These are phyloP conservation scores for Phytophthora foliorum DNA, from an alignment of 352 stramenopile genomes.

Conservation along the genomic window DNA sequence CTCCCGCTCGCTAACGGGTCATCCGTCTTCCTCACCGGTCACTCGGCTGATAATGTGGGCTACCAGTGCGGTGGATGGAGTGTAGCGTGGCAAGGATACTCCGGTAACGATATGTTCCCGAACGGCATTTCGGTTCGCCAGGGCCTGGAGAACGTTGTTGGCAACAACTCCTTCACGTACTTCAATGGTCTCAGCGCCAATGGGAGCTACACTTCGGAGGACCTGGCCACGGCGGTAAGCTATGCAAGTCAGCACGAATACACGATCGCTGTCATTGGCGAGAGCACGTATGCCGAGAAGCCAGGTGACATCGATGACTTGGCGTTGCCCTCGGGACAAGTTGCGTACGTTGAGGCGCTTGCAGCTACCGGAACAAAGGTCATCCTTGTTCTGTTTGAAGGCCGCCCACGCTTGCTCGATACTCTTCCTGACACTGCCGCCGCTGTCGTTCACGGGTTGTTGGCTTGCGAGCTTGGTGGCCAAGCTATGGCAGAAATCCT, in stretches of 20 bases:
- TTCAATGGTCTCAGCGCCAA: slow-evolving; percentile 66
- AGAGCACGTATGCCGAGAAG: slow-evolving; percentile 87
- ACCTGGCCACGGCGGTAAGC: slow-evolving; percentile 63
- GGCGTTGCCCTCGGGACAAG: slow-evolving; percentile 65
- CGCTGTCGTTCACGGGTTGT: slow-evolving; percentile 80
- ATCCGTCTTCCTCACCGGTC: slow-evolving; percentile 75
- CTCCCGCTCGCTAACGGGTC: slow-evolving; percentile 54
- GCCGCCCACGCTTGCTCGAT: slow-evolving; percentile 76
- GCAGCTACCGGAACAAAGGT: slow-evolving; percentile 76
- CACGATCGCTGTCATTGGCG: slow-evolving; percentile 84
- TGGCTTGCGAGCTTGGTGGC: slow-evolving; percentile 81
- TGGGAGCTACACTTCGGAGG: slow-evolving; percentile 50
- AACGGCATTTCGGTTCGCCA: slow-evolving; percentile 67
- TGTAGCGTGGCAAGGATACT: slow-evolving; percentile 86
- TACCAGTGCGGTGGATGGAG: slow-evolving; percentile 84
- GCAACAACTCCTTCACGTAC: slow-evolving; percentile 47
- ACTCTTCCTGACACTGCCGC: slow-evolving; percentile 52
- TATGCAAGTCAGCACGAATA: slow-evolving; percentile 62
- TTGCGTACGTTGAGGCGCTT: slow-evolving; percentile 79
- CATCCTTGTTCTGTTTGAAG: slow-evolving; percentile 85
- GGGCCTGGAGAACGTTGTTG: slow-evolving; percentile 48
- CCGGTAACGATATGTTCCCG: slow-evolving; percentile 68
- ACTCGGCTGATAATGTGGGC: slow-evolving; percentile 69
- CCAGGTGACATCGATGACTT: slow-evolving; percentile 88
- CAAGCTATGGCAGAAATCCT: slow-evolving; percentile 88